Evolutionary conservation across 352 stramenopile species (phyloP).

Genomic region (Pythium volutum): DNA sequence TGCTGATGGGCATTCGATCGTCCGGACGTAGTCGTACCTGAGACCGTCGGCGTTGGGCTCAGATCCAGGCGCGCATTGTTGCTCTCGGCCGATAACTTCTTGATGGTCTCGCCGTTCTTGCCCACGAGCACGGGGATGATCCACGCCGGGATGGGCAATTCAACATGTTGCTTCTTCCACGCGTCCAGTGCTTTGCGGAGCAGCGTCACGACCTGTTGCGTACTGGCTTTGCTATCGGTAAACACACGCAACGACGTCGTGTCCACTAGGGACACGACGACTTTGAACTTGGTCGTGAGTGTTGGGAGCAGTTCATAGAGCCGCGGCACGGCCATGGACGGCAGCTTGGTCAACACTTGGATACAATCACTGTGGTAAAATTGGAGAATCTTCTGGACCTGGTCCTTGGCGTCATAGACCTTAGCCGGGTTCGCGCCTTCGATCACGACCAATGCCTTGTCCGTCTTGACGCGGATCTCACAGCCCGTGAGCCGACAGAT

Average conservation of each 20-base stretch:
- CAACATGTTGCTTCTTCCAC: conserved; percentile 70
- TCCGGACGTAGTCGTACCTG: background rate
- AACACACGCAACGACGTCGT: conserved; percentile 65
- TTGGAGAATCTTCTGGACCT: conserved; percentile 72
- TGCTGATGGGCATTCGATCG: conserved; percentile 4
- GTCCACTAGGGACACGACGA: conserved; percentile 57
- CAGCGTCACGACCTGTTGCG: conserved; percentile 36
- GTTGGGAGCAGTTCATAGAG: conserved; percentile 63
- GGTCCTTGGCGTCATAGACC: conserved; percentile 69
- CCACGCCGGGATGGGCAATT: conserved; percentile 58
- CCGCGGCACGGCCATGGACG: conserved; percentile 43
- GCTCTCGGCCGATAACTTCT: conserved; percentile 60
- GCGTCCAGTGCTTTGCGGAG: conserved; percentile 46
- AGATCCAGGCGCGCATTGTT: conserved; percentile 57
- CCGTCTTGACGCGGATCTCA: conserved; percentile 58
- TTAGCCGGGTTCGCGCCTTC: conserved; percentile 58
- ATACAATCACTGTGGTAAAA: conserved; percentile 76
- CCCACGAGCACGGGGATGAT: conserved; percentile 67
- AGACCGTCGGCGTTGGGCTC: conserved; percentile 15
- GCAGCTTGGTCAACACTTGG: conserved; percentile 42
- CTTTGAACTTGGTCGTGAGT: conserved; percentile 45
- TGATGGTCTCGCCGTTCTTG: conserved; percentile 77
- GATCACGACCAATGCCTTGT: conserved; percentile 44
- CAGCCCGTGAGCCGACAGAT: conserved; percentile 76
- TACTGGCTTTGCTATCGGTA: conserved; percentile 54